Percentiles rank a stretch among this genome's conserved stretches.
These are phyloP conservation scores for Kodamaea kaohsiungensis DNA, from an alignment of 805 yeast genomes.

Conservation along the genomic window DNA sequence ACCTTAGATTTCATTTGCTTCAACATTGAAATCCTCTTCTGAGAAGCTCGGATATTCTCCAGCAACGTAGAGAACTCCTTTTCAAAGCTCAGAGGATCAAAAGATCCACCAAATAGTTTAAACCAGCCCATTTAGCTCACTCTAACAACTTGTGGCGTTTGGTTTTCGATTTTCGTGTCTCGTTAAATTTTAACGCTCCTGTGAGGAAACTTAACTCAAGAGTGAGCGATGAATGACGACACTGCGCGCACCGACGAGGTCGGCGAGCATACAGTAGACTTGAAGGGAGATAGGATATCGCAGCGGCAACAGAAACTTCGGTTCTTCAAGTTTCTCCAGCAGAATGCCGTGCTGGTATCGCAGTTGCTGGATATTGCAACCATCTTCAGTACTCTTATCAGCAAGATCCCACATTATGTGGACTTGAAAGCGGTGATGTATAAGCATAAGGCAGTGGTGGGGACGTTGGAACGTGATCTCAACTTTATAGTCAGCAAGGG, in stretches of 20 bases:
- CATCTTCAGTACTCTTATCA: constrained; percentile 39
- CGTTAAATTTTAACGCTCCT: background rate
- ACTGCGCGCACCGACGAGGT: background rate
- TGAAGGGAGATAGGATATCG: background rate
- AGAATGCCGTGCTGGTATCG: background rate
- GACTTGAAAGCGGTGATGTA: constrained; percentile 38
- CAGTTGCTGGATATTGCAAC: constrained; percentile 32
- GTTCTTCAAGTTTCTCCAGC: constrained; percentile 4
- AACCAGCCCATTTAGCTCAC: constrained; percentile 27
- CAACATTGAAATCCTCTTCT: constrained; percentile 22
- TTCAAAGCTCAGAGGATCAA: constrained; percentile 48
- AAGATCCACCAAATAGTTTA: constrained; percentile 23
- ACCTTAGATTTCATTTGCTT: constrained; percentile 18
- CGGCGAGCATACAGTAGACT: background rate
- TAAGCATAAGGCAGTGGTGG: constrained; percentile 19
- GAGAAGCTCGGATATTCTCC: constrained; percentile 29
- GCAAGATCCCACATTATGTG: constrained; percentile 41
- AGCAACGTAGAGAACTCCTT: constrained; percentile 41
- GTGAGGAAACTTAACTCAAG: background rate
- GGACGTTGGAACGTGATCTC: constrained; percentile 33
- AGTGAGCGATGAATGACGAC: background rate
- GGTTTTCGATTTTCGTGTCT: background rate
- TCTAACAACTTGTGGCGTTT: background rate
- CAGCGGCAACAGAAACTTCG: constrained; percentile 4
- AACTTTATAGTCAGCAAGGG: constrained; percentile 5